Evolutionary conservation across 805 yeast genomes (phyloP).

Genomic region (Wickerhamiella azyma): DNA sequence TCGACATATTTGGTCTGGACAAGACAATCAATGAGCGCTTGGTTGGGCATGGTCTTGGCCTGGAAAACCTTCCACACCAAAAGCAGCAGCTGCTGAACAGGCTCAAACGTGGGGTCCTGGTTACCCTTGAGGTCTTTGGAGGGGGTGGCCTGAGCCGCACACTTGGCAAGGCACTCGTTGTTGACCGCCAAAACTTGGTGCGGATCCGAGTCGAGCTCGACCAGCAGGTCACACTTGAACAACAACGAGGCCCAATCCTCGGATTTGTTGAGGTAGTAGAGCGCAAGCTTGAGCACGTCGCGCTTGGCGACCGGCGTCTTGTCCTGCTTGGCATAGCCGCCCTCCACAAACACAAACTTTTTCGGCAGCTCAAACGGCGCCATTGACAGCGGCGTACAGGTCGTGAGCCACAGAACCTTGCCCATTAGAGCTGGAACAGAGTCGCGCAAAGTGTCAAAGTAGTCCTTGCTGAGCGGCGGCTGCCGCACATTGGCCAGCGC

Average conservation of each 20-base stretch:
- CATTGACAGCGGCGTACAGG: slow-evolving; percentile 28
- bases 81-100: slow-evolving; percentile 28
- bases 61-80: slow-evolving; percentile 23
- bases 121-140: slow-evolving; percentile 11
- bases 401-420: slow-evolving; percentile 35
- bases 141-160: background rate
- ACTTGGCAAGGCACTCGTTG: slow-evolving; percentile 19
- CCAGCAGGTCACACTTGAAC: slow-evolving; percentile 43
- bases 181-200: slow-evolving; percentile 30
- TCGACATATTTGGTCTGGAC: background rate
- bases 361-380: slow-evolving; percentile 43
- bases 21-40: slow-evolving; percentile 8
- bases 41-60: slow-evolving; percentile 11
- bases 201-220: slow-evolving; percentile 33
- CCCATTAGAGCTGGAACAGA: slow-evolving; percentile 42
- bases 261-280: slow-evolving; percentile 36
- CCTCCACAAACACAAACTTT: slow-evolving; percentile 21
- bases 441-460: slow-evolving; percentile 28
- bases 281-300: slow-evolving; percentile 28
- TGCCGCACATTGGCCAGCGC: background rate
- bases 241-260: slow-evolving; percentile 51
- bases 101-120: slow-evolving; percentile 8
- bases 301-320: slow-evolving; percentile 8
- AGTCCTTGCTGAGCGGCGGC: slow-evolving; percentile 8
- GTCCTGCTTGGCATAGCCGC: slow-evolving; percentile 14